phyloP scores from a whole-genome alignment of 2,329 filamentous ascomycete species.

The Ophiostoma ulmi region DNA sequence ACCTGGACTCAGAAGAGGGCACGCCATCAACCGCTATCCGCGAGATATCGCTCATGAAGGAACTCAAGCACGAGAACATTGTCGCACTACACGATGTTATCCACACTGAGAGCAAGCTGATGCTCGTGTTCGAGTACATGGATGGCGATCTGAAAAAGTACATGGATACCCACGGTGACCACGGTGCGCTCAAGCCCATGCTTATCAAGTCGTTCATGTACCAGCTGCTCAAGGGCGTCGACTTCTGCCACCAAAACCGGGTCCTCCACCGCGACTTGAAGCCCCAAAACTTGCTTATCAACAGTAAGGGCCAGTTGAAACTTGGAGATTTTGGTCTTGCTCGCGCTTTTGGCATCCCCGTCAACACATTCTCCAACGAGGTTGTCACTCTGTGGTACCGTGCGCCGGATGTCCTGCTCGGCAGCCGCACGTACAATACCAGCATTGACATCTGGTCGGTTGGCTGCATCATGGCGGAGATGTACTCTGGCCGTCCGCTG shows the following conservation, averaged over 20 bases:
- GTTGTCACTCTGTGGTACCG: conserved; percentile 98
- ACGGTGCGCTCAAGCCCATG: conserved; percentile 77
- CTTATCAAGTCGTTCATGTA: conserved; percentile 99
- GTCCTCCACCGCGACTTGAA: conserved; percentile 94
- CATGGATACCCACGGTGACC: conserved; percentile 90
- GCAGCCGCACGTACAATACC: conserved; percentile 96
- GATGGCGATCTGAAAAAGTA: conserved; percentile 97
- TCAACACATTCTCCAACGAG: conserved; percentile 97
- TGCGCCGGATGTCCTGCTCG: conserved; percentile 89
- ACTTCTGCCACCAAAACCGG: conserved; percentile 95
- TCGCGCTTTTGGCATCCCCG: conserved; percentile 90
- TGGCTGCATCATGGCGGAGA: conserved; percentile 99
- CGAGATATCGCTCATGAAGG: conserved; percentile 98
- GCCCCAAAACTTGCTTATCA: conserved; percentile 94
- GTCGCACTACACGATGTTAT: conserved; percentile 97
- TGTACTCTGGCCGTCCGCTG: conserved; percentile 92
- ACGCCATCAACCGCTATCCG: conserved; percentile 96
- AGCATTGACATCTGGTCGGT: conserved; percentile 99
- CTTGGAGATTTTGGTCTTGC: conserved; percentile 92
- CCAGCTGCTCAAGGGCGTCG: conserved; percentile 89
- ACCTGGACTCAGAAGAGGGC: conserved; percentile 96
- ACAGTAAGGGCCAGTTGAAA: conserved; percentile 83
- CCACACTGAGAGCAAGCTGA: conserved; percentile 98
- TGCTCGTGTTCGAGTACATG: conserved; percentile 99
- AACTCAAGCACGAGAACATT: conserved; percentile 98